Evolutionary conservation across 371 early-diverging fungal genomes (phyloP), one percentile per base, ranked within the genome.

Genomic region (Pancytospora epiphaga): DNA sequence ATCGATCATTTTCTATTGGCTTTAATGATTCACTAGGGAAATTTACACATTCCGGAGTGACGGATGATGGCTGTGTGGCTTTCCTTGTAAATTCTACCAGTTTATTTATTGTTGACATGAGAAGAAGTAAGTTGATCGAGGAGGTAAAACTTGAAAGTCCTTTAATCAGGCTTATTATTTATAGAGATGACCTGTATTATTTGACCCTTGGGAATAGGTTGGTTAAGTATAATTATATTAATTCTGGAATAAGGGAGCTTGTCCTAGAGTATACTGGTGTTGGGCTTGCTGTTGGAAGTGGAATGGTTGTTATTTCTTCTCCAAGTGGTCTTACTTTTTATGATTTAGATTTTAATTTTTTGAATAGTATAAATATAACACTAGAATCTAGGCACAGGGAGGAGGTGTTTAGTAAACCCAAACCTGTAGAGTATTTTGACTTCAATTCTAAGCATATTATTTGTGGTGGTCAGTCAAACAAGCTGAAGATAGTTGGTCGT

Each of bases 121-220:
- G 66, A 57, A 60, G 77, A 40, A 54, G 62, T 3, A 72, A 54
- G 58, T 51, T 65, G 51, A 70, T 77, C 50, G 77, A 77, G 25
- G 37, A n/a, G 18, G 29, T 77, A 50, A 30, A 63, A 18, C 66
- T 58, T 29, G 63, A 62, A 57, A 38, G 50, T 0, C 63, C 69
- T 40, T 29, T 77, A 2, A 66, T 51, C 22, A 38, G 37, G 27
- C 58, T 73, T 33, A 34, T 22, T 29, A 72, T 67, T 52, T n/a
- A 50, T 32, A 38, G 47, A 6, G 52, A 49, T 22, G 56, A 19
- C 52, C 56, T 77, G 37, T 77, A 61, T 51, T 64, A 65, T 19
- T 33, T 72, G 25, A 56, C 51, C 18, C 29, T 61, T 33, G 70
- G 71, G 47, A 72, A 73, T 37, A 50, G 57, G 51, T 25, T 77